A percentile compares a stretch with the other conserved stretches of the same genome.
Evolutionary conservation across 1,284 basidiomycete genomes (phyloP).

Genomic region (Tetrapyrgos nigripes): DNA sequence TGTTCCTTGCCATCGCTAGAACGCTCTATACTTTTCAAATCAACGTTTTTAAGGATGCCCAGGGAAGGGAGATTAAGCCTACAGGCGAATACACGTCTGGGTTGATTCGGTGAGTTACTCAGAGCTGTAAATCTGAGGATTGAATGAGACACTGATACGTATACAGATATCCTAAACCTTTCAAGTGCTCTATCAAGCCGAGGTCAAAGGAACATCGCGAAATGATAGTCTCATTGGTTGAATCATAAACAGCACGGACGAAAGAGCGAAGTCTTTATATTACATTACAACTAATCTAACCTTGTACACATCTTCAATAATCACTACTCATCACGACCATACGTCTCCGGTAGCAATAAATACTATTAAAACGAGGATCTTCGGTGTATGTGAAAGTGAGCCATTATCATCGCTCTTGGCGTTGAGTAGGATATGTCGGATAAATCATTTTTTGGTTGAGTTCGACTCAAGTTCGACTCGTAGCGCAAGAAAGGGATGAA

Average conservation of each 20-base stretch:
- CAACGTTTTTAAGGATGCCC: neutral
- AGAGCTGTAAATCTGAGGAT: neutral
- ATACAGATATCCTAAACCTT: constrained; percentile 9
- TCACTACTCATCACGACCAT: too few species aligned
- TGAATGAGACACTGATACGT: neutral
- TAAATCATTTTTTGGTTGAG: too few species aligned
- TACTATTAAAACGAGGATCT: too few species aligned
- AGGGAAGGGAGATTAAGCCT: neutral
- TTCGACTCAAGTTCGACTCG: too few species aligned
- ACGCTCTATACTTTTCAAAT: constrained; percentile 16
- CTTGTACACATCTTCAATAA: too few species aligned
- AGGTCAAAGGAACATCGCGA: neutral
- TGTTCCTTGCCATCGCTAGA: constrained; percentile 16
- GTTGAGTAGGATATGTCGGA: too few species aligned
- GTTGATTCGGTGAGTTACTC: constrained; percentile 4
- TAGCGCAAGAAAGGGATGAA: too few species aligned
- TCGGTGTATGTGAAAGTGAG: too few species aligned
- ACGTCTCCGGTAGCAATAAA: too few species aligned
- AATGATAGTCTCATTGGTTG: neutral
- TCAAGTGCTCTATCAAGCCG: constrained; percentile 1
- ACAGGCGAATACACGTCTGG: constrained; percentile 5
- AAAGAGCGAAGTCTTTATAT: too few species aligned
- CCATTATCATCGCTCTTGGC: too few species aligned
- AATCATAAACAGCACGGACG: neutral
- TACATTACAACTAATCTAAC: too few species aligned